phyloP scores from a whole-genome alignment of 306 rosid species.

The Quercus berberidifolia region DNA sequence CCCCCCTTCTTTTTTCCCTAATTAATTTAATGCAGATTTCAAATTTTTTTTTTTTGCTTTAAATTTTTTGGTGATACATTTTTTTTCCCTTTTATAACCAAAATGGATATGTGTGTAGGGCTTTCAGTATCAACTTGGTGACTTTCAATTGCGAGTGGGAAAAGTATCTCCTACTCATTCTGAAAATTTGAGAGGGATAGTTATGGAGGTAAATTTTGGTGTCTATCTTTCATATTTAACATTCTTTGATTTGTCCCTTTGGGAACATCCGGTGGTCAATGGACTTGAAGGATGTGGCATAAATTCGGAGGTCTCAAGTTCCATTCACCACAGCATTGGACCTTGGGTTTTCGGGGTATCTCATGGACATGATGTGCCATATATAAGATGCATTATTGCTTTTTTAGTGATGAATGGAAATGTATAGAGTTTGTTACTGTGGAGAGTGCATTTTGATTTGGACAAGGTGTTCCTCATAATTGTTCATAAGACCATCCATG shows the following conservation, averaged over 20 bases:
- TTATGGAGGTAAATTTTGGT: conserved; percentile 60
- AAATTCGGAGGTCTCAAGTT: no score
- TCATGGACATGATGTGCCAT: no score
- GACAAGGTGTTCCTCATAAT: no score
- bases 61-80: not conserved
- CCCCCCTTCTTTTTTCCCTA: not conserved
- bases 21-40: not conserved
- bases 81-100: no score
- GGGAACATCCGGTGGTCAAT: no score
- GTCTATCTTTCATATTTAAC: no score
- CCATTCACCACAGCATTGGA: no score
- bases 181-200: conserved; percentile 80
- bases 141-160: conserved; percentile 73
- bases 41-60: not conserved
- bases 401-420: not conserved
- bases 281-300: no score
- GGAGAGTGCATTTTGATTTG: not conserved
- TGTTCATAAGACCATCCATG: no score
- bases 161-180: conserved; percentile 75
- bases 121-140: conserved; percentile 72
- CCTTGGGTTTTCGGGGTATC: no score
- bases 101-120: conserved; percentile 26
- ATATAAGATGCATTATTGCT: not conserved
- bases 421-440: not conserved
- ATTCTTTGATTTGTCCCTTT: no score